A percentile compares a stretch with the other conserved stretches of the same genome.
phyloP scores from a whole-genome alignment of 768 basidiomycete species.

The Cystobasidium onofrii region DNA sequence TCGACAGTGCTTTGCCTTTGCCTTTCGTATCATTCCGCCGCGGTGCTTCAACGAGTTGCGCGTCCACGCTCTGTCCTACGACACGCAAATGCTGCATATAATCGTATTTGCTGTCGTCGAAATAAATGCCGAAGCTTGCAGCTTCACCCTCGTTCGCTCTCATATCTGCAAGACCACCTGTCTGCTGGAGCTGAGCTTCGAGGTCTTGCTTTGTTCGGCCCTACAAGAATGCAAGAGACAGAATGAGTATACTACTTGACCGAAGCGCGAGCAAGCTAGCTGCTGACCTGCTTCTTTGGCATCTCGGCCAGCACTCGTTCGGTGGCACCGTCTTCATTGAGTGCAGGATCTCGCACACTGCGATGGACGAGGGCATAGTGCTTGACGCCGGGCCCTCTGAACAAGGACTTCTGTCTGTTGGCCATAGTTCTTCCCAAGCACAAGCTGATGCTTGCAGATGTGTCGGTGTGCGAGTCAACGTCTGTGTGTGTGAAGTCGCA shows the following conservation, averaged over 20 bases:
- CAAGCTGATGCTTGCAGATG: no score
- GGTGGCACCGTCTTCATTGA: conserved; percentile 82
- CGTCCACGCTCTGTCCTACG: conserved; percentile 67
- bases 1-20: conserved; percentile 48
- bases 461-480: not conserved
- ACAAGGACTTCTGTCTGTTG: conserved; percentile 55
- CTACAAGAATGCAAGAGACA: not conserved
- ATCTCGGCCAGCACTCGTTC: conserved; percentile 82
- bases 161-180: conserved; percentile 1
- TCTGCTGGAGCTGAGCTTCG: conserved; percentile 12
- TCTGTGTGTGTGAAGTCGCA: not conserved
- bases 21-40: conserved; percentile 44
- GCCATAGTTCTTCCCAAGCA: conserved; percentile 46
- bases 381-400: conserved; percentile 75
- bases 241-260: not conserved
- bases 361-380: conserved; percentile 97
- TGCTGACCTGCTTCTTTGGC: conserved; percentile 47
- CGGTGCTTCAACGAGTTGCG: conserved; percentile 67
- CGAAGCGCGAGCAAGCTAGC: not conserved
- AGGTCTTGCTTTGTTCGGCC: conserved; percentile 18
- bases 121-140: conserved; percentile 77
- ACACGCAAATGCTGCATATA: conserved; percentile 93
- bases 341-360: conserved; percentile 88
- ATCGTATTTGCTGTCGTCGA: conserved; percentile 91
- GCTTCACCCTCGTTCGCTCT: conserved; percentile 60